Conservation (phyloP, 192 early-diverging fungal species). For the Coemansia sp. region DNA sequence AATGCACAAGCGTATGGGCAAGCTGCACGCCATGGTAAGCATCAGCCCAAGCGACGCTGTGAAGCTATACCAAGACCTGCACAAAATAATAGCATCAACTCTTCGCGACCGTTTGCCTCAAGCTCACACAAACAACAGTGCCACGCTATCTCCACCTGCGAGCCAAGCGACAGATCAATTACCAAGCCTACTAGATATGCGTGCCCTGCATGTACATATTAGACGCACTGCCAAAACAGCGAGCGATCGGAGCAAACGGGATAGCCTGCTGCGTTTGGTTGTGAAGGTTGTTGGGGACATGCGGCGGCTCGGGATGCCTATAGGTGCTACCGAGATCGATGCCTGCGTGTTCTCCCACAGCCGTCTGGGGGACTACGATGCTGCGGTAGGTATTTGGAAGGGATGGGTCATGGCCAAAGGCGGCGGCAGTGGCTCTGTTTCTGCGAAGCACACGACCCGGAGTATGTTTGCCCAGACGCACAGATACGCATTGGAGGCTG, state of each 20-base stretch:
- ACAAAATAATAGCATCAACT: background rate
- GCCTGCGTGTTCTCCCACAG: slow-evolving; percentile 18
- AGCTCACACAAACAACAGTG: background rate
- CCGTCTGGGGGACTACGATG: slow-evolving; percentile 8
- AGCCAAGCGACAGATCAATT: background rate
- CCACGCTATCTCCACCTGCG: background rate
- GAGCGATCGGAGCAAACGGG: background rate
- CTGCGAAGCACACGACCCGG: background rate
- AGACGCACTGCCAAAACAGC: slow-evolving; percentile 5
- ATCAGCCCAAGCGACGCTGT: background rate
- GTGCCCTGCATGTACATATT: slow-evolving; percentile 24
- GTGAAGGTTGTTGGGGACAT: slow-evolving; percentile 34
- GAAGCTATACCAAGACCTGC: slow-evolving; percentile 15
- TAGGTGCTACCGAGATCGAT: slow-evolving; percentile 44
- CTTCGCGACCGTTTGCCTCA: background rate
- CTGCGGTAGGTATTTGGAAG: slow-evolving; percentile 26
- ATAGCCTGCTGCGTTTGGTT: background rate
- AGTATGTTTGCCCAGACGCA: slow-evolving; percentile 41
- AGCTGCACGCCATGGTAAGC: background rate
- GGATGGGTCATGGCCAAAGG: background rate
- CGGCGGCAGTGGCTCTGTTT: background rate
- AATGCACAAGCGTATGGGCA: background rate
- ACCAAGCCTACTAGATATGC: slow-evolving; percentile 18
- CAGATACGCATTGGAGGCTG: slow-evolving; percentile 29
- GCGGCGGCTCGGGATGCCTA: slow-evolving; percentile 19